A percentile compares a stretch with the other conserved stretches of the same genome.
These are phyloP conservation scores for Blastobotrys indianensis DNA, from an alignment of 1,139 yeast genomes.

Conservation along the genomic window DNA sequence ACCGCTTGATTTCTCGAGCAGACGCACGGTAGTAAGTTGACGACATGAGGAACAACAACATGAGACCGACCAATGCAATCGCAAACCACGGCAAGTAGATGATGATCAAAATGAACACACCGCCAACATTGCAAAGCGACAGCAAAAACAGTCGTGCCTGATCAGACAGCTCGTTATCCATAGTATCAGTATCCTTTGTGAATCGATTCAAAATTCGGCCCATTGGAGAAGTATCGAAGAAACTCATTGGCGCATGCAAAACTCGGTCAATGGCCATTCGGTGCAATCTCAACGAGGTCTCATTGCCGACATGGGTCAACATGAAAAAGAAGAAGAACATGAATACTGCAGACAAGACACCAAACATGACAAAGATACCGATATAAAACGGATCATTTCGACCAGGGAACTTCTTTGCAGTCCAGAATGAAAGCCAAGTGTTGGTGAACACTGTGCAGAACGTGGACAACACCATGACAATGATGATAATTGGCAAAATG, in stretches of 20 bases:
- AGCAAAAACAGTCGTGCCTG: slow-evolving; percentile 41
- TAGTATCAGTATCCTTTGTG: slow-evolving; percentile 77
- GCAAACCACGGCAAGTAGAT: slow-evolving; percentile 75
- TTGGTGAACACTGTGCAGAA: slow-evolving; percentile 62
- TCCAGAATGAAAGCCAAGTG: slow-evolving; percentile 87
- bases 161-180: slow-evolving; percentile 59
- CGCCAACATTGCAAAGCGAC: slow-evolving; percentile 49
- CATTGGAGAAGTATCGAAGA: slow-evolving; percentile 61
- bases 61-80: slow-evolving; percentile 56
- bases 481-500: slow-evolving; percentile 39
- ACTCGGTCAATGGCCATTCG: slow-evolving; percentile 51
- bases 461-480: slow-evolving; percentile 43
- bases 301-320: slow-evolving; percentile 47
- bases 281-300: slow-evolving; percentile 35
- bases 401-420: slow-evolving; percentile 46
- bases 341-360: slow-evolving; percentile 35
- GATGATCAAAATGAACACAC: slow-evolving; percentile 62
- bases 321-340: slow-evolving; percentile 42
- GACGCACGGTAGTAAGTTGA: slow-evolving; percentile 66
- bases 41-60: slow-evolving; percentile 41
- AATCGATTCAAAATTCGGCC: slow-evolving; percentile 68
- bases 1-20: slow-evolving; percentile 77
- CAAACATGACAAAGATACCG: slow-evolving; percentile 59
- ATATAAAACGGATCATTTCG: slow-evolving; percentile 55
- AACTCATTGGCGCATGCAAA: slow-evolving; percentile 71